Conservation (phyloP, 345 rosid species). For the Lepidium africanum region DNA sequence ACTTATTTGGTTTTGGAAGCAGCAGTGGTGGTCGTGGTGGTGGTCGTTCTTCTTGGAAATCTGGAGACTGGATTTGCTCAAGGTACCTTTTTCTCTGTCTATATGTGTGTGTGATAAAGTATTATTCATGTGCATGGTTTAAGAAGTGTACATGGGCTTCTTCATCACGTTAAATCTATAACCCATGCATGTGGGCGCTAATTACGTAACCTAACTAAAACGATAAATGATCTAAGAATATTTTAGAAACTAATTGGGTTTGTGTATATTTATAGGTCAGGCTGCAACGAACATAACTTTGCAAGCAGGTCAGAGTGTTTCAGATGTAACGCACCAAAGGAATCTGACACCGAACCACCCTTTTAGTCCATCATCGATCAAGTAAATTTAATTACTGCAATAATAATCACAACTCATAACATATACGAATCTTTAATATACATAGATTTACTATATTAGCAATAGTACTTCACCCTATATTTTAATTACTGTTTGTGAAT, state of each 20-base stretch:
- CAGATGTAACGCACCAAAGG: conserved; percentile 88
- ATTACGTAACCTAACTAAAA: background rate
- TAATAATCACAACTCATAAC: background rate
- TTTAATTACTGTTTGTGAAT: background rate
- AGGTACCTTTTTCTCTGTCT: conserved; percentile 29
- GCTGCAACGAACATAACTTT: conserved; percentile 88
- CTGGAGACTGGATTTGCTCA: conserved; percentile 79
- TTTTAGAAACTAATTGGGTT: background rate
- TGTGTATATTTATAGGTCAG: conserved; percentile 35
- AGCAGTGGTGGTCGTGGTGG: conserved; percentile 32
- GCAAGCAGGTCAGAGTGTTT: conserved; percentile 91
- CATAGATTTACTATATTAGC: background rate
- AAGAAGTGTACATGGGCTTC: background rate
- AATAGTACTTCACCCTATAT: background rate
- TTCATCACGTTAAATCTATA: background rate
- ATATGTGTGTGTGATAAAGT: too few species aligned
- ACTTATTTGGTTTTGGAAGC: conserved; percentile 32
- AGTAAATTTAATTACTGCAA: background rate
- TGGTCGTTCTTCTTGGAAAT: conserved; percentile 67
- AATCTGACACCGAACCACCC: conserved; percentile 32
- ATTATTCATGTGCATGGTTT: background rate
- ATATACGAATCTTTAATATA: background rate
- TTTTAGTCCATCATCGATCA: conserved; percentile 19
- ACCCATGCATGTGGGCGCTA: conserved; percentile 5
- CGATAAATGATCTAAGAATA: background rate